phyloP scores from a whole-genome alignment of 495 filamentous ascomycete genomes.

The Penicillium bovifimosum region DNA sequence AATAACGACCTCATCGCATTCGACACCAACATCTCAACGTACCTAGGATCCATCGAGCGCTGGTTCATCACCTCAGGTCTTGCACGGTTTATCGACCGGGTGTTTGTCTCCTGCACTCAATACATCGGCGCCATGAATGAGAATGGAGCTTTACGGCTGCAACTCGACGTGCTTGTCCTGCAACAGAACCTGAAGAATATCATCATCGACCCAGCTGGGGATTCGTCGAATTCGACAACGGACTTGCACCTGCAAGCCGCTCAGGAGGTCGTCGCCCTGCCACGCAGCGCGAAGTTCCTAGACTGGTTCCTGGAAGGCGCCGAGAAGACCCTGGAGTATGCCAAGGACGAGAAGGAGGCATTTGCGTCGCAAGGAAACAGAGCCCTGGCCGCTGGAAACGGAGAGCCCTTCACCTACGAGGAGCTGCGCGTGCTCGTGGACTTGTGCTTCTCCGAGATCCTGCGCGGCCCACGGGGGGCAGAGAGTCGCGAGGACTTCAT shows the following conservation, averaged over 20 bases:
- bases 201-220: slow-evolving; percentile 35
- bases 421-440: slow-evolving; percentile 80
- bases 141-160: slow-evolving; percentile 72
- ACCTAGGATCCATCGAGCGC: slow-evolving; percentile 55
- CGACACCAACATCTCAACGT: slow-evolving; percentile 69
- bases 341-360: slow-evolving; percentile 50
- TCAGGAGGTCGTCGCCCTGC: slow-evolving; percentile 56
- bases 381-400: slow-evolving; percentile 35
- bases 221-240: slow-evolving; percentile 2
- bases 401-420: slow-evolving; percentile 64
- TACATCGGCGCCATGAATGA: slow-evolving; percentile 66
- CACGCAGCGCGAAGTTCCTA: slow-evolving; percentile 68
- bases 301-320: slow-evolving; percentile 74
- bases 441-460: slow-evolving; percentile 77
- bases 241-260: slow-evolving; percentile 1
- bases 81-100: slow-evolving; percentile 61
- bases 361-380: slow-evolving; percentile 33
- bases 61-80: slow-evolving; percentile 71
- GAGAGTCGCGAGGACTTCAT: slow-evolving; percentile 68
- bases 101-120: slow-evolving; percentile 59
- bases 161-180: slow-evolving; percentile 85
- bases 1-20: slow-evolving; percentile 77
- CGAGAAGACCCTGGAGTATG: slow-evolving; percentile 60
- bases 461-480: slow-evolving; percentile 49
- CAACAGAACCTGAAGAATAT: slow-evolving; percentile 95